A percentile compares a stretch with the other conserved stretches of the same genome.
These are phyloP conservation scores for Tulasnella sp. DNA, from an alignment of 768 basidiomycete genomes.

Conservation along the genomic window DNA sequence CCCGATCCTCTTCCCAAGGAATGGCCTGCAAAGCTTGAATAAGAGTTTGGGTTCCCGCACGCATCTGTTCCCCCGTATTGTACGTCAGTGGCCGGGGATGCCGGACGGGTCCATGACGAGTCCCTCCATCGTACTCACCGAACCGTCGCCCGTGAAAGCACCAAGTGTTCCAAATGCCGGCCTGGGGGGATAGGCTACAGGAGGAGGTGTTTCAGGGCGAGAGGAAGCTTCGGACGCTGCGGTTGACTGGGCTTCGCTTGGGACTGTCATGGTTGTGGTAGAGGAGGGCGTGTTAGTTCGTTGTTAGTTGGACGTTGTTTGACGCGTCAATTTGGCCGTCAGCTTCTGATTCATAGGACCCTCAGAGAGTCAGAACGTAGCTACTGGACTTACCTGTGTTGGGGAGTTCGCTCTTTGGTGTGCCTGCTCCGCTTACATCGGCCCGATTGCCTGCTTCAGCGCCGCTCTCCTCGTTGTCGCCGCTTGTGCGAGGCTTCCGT, in stretches of 20 bases:
- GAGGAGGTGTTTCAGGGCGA: slow-evolving; percentile 42
- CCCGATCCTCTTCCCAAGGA: slow-evolving; percentile 71
- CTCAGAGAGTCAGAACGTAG: slow-evolving; percentile 3
- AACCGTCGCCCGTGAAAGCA: slow-evolving; percentile 67
- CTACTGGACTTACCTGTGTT: background rate
- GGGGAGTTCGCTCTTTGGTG: slow-evolving; percentile 16
- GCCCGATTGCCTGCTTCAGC: background rate
- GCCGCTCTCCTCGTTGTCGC: slow-evolving; percentile 21
- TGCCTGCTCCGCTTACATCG: slow-evolving; percentile 11
- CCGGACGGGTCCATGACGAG: background rate
- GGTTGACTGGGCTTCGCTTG: slow-evolving; percentile 38
- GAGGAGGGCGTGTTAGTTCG: background rate
- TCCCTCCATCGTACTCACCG: slow-evolving; percentile 53
- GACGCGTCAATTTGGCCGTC: slow-evolving; percentile 18
- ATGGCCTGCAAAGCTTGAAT: slow-evolving; percentile 87
- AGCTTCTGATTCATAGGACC: background rate
- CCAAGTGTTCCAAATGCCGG: slow-evolving; percentile 47
- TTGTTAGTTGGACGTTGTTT: slow-evolving; percentile 7
- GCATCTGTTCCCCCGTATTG: slow-evolving; percentile 58
- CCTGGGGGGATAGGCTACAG: slow-evolving; percentile 45
- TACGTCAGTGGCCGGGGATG: background rate
- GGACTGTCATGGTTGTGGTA: slow-evolving; percentile 5
- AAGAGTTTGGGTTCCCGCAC: slow-evolving; percentile 83
- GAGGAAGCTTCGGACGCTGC: slow-evolving; percentile 41
- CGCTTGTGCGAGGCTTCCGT: slow-evolving; percentile 17